Evolutionary conservation across 2,329 filamentous ascomycete genomes (phyloP).

Genomic region (Penicillium digitatum): DNA sequence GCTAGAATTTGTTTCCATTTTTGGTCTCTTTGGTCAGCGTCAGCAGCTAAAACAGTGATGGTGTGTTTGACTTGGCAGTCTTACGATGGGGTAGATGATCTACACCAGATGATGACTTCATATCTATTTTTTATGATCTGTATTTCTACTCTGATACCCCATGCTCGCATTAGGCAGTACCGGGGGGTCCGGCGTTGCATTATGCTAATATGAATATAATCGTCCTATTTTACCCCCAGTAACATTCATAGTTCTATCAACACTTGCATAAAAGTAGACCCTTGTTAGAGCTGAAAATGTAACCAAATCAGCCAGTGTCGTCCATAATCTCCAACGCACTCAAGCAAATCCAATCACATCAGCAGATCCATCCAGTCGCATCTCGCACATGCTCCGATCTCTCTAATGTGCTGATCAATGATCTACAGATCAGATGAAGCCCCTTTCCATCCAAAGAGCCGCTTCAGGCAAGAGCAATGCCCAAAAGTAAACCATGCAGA

Average conservation of each 20-base stretch:
- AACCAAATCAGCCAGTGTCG: neutral
- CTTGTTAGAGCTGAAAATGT: conserved; percentile 1
- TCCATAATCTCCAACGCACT: neutral
- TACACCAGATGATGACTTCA: conserved; percentile 3
- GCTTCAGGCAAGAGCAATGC: neutral
- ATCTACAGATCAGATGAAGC: conserved; percentile 7
- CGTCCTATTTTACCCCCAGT: neutral
- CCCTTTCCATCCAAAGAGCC: conserved; percentile 13
- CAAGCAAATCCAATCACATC: neutral
- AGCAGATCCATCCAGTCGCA: neutral
- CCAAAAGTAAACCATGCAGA: neutral
- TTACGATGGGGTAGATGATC: neutral
- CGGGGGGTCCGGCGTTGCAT: conserved; percentile 17
- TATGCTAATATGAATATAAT: conserved; percentile 3
- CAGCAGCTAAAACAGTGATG: neutral
- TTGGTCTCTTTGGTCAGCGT: neutral
- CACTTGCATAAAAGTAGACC: neutral
- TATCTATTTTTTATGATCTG: conserved; percentile 9
- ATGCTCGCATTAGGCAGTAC: conserved; percentile 19
- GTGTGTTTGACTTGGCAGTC: conserved; percentile 3
- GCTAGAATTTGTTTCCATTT: conserved; percentile 1
- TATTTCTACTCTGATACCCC: conserved; percentile 22
- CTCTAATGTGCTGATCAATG: neutral
- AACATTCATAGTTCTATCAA: neutral
- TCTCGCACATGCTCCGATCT: neutral